Evolutionary conservation across 768 basidiomycete species (phyloP).

Genomic region (Holtermanniella nyarrowii): DNA sequence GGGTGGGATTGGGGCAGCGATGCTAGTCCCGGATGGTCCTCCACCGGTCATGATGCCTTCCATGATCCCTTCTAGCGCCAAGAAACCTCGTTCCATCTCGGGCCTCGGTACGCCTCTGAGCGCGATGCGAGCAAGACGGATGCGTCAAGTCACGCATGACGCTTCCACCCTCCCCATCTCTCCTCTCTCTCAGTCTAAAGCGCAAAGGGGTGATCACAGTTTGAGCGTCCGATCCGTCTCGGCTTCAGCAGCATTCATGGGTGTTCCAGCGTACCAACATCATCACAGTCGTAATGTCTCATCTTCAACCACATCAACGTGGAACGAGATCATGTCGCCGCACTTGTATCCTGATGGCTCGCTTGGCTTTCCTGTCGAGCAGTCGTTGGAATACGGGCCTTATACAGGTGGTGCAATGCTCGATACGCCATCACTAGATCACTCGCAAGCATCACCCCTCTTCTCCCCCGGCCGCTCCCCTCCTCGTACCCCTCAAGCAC

Average conservation of each 20-base stretch:
- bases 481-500: conserved; percentile 16
- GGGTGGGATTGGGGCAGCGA: neutral
- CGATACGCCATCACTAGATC: conserved; percentile 10
- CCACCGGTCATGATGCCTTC: neutral
- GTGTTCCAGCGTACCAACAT: neutral
- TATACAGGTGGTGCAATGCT: conserved; percentile 3
- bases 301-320: conserved; percentile 9
- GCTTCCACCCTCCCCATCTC: conserved; percentile 14
- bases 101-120: conserved; percentile 16
- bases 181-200: conserved; percentile 4
- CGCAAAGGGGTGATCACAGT: conserved; percentile 8
- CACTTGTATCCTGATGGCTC: neutral
- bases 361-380: conserved; percentile 4
- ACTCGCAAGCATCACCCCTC: conserved; percentile 10
- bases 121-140: conserved; percentile 14
- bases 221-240: conserved; percentile 12
- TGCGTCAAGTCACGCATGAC: conserved; percentile 19
- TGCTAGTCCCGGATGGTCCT: neutral
- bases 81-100: conserved; percentile 7
- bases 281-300: conserved; percentile 15
- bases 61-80: conserved; percentile 3
- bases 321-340: conserved; percentile 1
- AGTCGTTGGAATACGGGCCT: neutral
- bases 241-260: conserved; percentile 7
- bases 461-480: conserved; percentile 16